phyloP scores from a whole-genome alignment of 2,329 filamentous ascomycete species.

The Blumeria hordei region DNA sequence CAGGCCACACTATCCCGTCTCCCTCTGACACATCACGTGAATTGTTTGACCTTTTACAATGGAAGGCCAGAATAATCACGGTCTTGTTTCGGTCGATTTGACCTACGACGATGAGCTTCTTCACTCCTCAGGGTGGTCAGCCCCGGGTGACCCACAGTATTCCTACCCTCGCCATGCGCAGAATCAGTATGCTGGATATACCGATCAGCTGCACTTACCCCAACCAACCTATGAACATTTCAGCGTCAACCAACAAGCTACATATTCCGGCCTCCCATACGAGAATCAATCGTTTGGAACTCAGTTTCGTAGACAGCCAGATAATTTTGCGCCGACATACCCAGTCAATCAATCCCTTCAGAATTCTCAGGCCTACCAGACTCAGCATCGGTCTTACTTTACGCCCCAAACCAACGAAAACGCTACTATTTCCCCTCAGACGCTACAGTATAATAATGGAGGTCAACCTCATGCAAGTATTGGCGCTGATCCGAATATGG shows the following conservation, averaged over 20 bases:
- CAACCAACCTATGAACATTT: conserved; percentile 9
- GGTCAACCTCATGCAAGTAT: conserved; percentile 8
- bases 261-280: conserved; percentile 8
- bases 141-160: conserved; percentile 6
- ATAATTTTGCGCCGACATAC: conserved; percentile 10
- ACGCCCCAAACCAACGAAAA: conserved; percentile 5
- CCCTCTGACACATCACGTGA: conserved; percentile 1
- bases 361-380: conserved; percentile 6
- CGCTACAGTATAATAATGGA: conserved; percentile 10
- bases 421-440: conserved; percentile 12
- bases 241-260: conserved; percentile 9
- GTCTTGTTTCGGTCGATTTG: conserved; percentile 10
- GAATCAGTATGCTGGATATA: conserved; percentile 6
- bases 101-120: conserved; percentile 12
- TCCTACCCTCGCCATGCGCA: conserved; percentile 4
- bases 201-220: background rate
- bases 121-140: conserved; percentile 8
- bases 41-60: conserved; percentile 4
- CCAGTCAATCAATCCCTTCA: conserved; percentile 12
- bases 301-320: conserved; percentile 9
- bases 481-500: conserved; percentile 5
- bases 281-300: conserved; percentile 11
- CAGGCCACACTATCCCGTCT: conserved; percentile 1
- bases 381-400: conserved; percentile 10
- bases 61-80: conserved; percentile 11